Base-by-base conservation (phyloP, 257 asterid species). In the Salvia rosmarinus region DNA sequence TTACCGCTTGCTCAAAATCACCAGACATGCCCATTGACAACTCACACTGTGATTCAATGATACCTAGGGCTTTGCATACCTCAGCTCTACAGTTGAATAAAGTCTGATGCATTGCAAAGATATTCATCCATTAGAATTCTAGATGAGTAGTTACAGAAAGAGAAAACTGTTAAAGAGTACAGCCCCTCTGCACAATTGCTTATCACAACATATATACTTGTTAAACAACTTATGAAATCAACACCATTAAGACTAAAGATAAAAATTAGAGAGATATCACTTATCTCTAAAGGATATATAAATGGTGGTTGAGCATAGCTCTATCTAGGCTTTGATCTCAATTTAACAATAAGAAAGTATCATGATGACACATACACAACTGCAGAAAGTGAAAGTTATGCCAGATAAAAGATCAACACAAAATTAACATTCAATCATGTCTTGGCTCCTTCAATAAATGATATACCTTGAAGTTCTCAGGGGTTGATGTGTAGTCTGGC, bases 21-120 rank as follows among this genome's bases (percentile, higher is more conserved):
- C 85, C 85, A 37, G 98, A 91, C 98, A 91, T 91, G 84, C 98
- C 98, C 96, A 91, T 91, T 72, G 98, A 91, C 37, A 89, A 70
- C 85, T 86, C 98, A 58, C 94, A 89, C 58, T 80, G 85, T 46
- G 84, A 77, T 75, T 85, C 96, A 17, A 75, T 51, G 65, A 88
- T 73, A 56, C 86, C 98, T 9, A 91, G 89, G 42, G 84, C 94
- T 78, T 82, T 83, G 88, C 95, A 88, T 5, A 86, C 86, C 81
- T 89, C 88, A 56, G 83, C 72, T 85, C 98, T 91, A 78, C 96
- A 91, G 75, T 80, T 84, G 57, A 79, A 74, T 52, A 91, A 80
- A 17, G 87, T 70, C 96, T 91, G 68, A 52, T 68, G 74, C 75
- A 65, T 58, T 28, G 21, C 8, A 25, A 58, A 58, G 66, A 52